Evolutionary conservation across 164 flowering plant genomes (phyloP).

Genomic region (Annona cherimola): DNA sequence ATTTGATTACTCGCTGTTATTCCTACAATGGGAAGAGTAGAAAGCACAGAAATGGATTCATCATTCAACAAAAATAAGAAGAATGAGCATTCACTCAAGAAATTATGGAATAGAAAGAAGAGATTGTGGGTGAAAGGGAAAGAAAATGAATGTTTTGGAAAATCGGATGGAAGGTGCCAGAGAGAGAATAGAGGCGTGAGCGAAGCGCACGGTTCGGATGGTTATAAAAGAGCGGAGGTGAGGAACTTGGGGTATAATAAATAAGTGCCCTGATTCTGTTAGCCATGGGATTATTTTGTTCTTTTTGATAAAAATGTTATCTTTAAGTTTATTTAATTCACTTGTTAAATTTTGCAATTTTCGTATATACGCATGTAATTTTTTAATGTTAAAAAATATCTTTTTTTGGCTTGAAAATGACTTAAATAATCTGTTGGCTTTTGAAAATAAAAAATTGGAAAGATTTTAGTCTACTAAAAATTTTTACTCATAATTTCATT

Average conservation of each 20-base stretch:
- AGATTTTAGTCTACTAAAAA: no score
- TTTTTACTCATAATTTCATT: no score
- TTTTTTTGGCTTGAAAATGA: no score
- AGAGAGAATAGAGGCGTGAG: neutral
- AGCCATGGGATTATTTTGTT: neutral
- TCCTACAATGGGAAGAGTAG: neutral
- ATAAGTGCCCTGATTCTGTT: neutral
- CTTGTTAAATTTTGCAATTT: no score
- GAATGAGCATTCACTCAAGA: neutral
- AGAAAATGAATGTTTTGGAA: neutral
- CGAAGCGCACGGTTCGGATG: slow-evolving; percentile 4
- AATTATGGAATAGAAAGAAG: neutral
- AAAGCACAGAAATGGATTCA: neutral
- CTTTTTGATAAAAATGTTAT: no score
- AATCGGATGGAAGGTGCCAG: neutral
- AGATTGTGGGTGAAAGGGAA: neutral
- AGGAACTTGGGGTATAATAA: neutral
- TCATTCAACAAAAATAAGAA: neutral
- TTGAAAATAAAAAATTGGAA: no score
- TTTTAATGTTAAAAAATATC: no score
- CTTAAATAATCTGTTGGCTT: no score
- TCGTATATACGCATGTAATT: no score
- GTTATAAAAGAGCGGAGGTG: neutral
- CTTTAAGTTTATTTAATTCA: no score
- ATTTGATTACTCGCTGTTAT: neutral